phyloP scores from a whole-genome alignment of 768 basidiomycete genomes.

The Tricholoma terreum region DNA sequence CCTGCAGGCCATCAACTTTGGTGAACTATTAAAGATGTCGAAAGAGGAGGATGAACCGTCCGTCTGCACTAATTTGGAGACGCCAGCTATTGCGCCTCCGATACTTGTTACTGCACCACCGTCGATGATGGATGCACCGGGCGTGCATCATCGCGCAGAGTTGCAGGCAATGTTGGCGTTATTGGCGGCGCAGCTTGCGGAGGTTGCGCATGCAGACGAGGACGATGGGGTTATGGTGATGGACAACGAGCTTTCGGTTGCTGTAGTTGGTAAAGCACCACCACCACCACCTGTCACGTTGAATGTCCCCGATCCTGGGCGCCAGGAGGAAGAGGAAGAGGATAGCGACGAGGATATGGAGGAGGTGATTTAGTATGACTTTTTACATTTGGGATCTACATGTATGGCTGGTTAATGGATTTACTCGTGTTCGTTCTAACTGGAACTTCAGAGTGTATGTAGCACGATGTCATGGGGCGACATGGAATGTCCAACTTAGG shows the following conservation, averaged over 20 bases:
- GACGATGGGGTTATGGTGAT: slow-evolving; percentile 4
- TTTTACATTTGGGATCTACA: background rate
- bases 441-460: too few species aligned
- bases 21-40: slow-evolving; percentile 44
- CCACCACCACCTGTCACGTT: background rate
- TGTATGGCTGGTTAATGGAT: background rate
- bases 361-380: slow-evolving; percentile 33
- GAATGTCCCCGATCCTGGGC: background rate
- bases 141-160: slow-evolving; percentile 50
- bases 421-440: background rate
- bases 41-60: slow-evolving; percentile 27
- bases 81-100: background rate
- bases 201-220: slow-evolving; percentile 52
- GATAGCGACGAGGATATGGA: slow-evolving; percentile 46
- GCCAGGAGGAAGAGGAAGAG: slow-evolving; percentile 20
- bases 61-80: slow-evolving; percentile 4
- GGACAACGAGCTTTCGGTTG: background rate
- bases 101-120: background rate
- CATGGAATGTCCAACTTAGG: too few species aligned
- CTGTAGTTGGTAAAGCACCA: background rate
- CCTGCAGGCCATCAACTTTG: slow-evolving; percentile 74
- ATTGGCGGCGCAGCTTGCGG: slow-evolving; percentile 68
- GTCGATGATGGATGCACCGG: slow-evolving; percentile 3
- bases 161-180: slow-evolving; percentile 73
- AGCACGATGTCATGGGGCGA: too few species aligned